phyloP scores from a whole-genome alignment of 164 flowering plant species.

The Tetracentron sinense region DNA sequence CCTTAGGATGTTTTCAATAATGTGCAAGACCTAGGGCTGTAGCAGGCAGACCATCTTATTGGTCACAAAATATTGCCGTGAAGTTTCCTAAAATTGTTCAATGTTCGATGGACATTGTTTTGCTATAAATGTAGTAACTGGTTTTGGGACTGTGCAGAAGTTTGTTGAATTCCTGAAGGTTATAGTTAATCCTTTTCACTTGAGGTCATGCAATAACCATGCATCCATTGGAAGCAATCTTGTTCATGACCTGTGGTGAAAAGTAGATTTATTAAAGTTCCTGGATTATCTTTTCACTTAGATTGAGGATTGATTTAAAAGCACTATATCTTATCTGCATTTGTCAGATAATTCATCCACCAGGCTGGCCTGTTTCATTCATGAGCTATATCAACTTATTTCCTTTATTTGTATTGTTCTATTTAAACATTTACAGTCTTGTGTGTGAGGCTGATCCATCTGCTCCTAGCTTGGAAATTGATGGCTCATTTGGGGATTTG shows the following conservation, averaged over 20 bases:
- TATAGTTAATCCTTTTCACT: not conserved
- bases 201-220: not conserved
- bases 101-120: not conserved
- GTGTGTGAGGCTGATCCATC: not conserved
- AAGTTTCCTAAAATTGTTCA: not conserved
- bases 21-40: not conserved
- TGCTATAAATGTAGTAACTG: not conserved
- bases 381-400: not conserved
- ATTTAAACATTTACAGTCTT: not conserved
- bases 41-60: not conserved
- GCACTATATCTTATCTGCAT: not conserved
- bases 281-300: too few species aligned
- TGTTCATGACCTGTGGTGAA: too few species aligned
- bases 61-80: not conserved
- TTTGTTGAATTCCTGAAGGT: not conserved
- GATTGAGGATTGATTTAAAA: not conserved
- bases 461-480: conserved; percentile 27
- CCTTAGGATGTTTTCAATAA: not conserved
- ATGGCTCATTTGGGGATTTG: conserved; percentile 30
- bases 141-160: too few species aligned
- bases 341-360: too few species aligned
- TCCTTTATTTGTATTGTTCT: not conserved
- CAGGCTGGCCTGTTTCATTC: not conserved
- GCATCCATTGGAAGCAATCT: not conserved
- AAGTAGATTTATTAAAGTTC: too few species aligned